These are phyloP conservation scores for Phytophthora quininea DNA, from an alignment of 352 stramenopile genomes.

Conservation along the genomic window DNA sequence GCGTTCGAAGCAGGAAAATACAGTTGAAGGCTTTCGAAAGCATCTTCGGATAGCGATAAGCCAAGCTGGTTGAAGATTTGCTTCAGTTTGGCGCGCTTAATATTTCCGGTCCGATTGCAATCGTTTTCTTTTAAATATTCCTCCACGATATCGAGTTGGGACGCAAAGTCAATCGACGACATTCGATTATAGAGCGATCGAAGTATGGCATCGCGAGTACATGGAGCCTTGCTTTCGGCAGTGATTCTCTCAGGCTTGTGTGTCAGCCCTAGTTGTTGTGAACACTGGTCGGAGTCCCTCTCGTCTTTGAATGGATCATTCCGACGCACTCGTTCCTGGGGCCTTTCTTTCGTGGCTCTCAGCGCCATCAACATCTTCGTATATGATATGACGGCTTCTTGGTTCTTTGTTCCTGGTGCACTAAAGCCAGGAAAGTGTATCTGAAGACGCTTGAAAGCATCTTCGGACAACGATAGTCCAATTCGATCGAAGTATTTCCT, in stretches of 20 bases:
- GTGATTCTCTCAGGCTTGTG: conserved; percentile 4
- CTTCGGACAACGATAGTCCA: conserved; percentile 49
- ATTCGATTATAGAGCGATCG: conserved; percentile 67
- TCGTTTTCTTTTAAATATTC: conserved; percentile 59
- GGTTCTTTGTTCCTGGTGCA: background rate
- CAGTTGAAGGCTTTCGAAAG: conserved; percentile 40
- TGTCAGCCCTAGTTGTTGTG: background rate
- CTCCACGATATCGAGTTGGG: conserved; percentile 68
- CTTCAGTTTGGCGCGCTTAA: conserved; percentile 47
- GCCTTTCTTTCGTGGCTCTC: no score
- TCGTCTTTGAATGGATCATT: no score
- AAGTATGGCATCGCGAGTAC: conserved; percentile 39
- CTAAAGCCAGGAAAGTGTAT: conserved; percentile 29
- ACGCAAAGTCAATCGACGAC: conserved; percentile 70
- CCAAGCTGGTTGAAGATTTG: conserved; percentile 60
- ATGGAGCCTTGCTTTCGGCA: conserved; percentile 13
- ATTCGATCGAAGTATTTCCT: conserved; percentile 57
- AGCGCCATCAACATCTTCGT: conserved; percentile 40
- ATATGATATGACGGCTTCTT: conserved; percentile 31
- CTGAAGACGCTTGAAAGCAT: conserved; percentile 44
- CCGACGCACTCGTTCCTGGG: no score
- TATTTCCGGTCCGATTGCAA: conserved; percentile 25
- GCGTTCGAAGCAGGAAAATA: conserved; percentile 24
- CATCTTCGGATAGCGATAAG: conserved; percentile 51
- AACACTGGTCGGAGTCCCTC: no score